phyloP scores from a whole-genome alignment of 2,329 filamentous ascomycete genomes.

The Ophiosphaerella herpotricha region DNA sequence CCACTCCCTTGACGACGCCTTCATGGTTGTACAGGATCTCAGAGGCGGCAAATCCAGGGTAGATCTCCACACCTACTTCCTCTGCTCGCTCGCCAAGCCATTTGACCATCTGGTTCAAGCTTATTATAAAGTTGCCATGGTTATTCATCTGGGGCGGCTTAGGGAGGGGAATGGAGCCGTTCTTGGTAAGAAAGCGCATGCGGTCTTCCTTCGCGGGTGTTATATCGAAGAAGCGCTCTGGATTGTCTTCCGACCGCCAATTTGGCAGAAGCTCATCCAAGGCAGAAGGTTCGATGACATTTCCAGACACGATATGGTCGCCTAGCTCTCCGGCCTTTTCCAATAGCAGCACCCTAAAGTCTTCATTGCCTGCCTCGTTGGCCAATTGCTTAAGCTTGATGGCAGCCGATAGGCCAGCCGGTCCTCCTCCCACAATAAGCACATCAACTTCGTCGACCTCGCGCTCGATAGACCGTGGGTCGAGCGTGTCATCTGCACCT shows the following conservation, averaged over 20 bases:
- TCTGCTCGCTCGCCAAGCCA: constrained; percentile 98
- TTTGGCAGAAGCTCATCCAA: constrained; percentile 90
- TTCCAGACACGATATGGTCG: constrained; percentile 92
- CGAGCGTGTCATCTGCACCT: constrained; percentile 49
- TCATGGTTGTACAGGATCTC: constrained; percentile 87
- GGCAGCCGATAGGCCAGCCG: constrained; percentile 87
- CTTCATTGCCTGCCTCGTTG: constrained; percentile 91
- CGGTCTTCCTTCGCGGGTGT: constrained; percentile 82
- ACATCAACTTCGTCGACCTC: constrained; percentile 95
- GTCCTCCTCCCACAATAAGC: constrained; percentile 95
- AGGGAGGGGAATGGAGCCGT: constrained; percentile 75
- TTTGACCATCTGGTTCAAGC: constrained; percentile 90
- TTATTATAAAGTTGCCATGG: constrained; percentile 96
- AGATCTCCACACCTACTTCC: constrained; percentile 93
- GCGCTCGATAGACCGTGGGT: constrained; percentile 68
- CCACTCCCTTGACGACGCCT: constrained; percentile 89
- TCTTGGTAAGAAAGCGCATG: constrained; percentile 94
- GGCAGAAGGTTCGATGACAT: constrained; percentile 87
- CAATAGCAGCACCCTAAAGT: constrained; percentile 88
- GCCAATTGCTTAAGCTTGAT: constrained; percentile 95
- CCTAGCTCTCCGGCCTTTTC: constrained; percentile 96
- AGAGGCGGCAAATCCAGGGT: constrained; percentile 91
- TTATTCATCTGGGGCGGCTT: constrained; percentile 98
- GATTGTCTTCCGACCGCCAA: constrained; percentile 89
- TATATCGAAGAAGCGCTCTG: constrained; percentile 81